Conservation (phyloP, 768 basidiomycete genomes). For the Crassisporium funariophilum region DNA sequence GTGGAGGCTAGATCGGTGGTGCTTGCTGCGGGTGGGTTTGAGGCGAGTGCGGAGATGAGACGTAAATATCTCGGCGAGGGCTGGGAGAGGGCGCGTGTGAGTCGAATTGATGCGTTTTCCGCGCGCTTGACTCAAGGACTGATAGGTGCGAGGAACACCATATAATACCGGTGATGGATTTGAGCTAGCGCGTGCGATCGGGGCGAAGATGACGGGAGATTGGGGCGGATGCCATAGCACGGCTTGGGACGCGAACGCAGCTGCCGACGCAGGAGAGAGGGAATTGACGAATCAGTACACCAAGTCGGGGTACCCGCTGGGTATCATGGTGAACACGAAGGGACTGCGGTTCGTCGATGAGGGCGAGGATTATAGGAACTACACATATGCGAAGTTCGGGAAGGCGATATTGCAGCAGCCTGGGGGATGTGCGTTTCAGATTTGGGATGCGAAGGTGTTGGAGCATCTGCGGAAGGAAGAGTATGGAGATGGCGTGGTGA, state of each 20-base stretch:
- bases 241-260: constrained; percentile 68
- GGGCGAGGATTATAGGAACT: constrained; percentile 72
- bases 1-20: constrained; percentile 50
- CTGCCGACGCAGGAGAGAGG: constrained; percentile 51
- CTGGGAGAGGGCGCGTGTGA: constrained; percentile 61
- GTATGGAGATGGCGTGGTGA: constrained; percentile 63
- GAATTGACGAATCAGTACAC: constrained; percentile 69
- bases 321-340: constrained; percentile 63
- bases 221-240: constrained; percentile 74
- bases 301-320: constrained; percentile 73
- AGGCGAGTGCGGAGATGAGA: constrained; percentile 56
- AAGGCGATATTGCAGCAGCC: constrained; percentile 60
- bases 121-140: not conserved
- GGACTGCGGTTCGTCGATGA: constrained; percentile 72
- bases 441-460: constrained; percentile 56
- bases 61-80: constrained; percentile 54
- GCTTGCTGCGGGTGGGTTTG: constrained; percentile 69
- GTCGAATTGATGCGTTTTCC: constrained; percentile 8
- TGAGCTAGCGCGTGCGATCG: constrained; percentile 47
- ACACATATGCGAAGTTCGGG: constrained; percentile 73
- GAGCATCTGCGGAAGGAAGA: constrained; percentile 59
- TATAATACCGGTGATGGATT: constrained; percentile 72
- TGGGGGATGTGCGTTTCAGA: constrained; percentile 62
- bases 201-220: constrained; percentile 63
- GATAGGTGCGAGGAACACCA: constrained; percentile 68